Evolutionary conservation across 2,329 filamentous ascomycete species (phyloP).

Genomic region (Didymella glomerata): DNA sequence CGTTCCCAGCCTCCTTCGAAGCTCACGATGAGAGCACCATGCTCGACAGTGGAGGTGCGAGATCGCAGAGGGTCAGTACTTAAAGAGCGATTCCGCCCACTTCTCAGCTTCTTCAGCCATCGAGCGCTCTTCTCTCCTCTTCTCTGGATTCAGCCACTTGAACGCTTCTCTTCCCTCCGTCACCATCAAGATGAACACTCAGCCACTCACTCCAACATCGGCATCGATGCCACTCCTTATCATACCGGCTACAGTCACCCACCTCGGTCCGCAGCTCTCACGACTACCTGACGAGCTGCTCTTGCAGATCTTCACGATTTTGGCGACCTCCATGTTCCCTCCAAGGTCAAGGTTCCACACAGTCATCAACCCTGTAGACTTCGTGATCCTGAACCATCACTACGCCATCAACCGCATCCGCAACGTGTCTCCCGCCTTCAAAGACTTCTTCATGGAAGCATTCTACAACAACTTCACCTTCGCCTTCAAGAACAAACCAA

Average conservation of each 20-base stretch:
- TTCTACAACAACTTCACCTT: conserved; percentile 25
- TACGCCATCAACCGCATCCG: conserved; percentile 14
- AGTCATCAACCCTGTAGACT: conserved; percentile 9
- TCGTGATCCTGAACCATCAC: conserved; percentile 17
- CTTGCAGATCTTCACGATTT: conserved; percentile 25
- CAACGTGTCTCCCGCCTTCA: conserved; percentile 18
- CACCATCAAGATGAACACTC: conserved; percentile 3
- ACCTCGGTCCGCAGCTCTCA: conserved; percentile 13
- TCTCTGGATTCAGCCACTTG: background rate
- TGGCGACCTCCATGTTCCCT: conserved; percentile 6
- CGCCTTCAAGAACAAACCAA: conserved; percentile 1
- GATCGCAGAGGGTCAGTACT: conserved; percentile 3
- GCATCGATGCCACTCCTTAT: conserved; percentile 10
- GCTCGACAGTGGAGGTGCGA: background rate
- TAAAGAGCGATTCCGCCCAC: background rate
- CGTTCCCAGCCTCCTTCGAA: background rate
- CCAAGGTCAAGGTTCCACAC: conserved; percentile 3
- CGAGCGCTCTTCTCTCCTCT: background rate
- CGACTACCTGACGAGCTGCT: conserved; percentile 28
- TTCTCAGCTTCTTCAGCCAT: background rate
- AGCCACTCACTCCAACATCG: background rate
- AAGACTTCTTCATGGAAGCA: conserved; percentile 12
- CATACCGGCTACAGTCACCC: conserved; percentile 12
- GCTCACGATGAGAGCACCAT: conserved; percentile 19
- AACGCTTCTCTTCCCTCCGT: background rate